Evolutionary conservation across 306 rosid species (phyloP).

Genomic region (Fagus crenata): DNA sequence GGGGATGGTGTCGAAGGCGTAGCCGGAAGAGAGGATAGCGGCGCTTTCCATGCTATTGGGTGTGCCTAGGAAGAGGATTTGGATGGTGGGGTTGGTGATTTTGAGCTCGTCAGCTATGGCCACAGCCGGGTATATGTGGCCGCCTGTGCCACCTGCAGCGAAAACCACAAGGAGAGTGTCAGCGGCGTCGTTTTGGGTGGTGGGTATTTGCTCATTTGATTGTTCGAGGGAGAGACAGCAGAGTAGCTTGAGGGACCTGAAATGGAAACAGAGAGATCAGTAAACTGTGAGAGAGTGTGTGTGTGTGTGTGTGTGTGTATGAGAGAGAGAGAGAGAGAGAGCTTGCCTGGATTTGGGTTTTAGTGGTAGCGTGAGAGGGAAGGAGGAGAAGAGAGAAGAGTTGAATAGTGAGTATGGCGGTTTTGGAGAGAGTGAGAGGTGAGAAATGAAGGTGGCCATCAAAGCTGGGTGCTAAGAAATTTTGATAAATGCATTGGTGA

Average conservation of each 20-base stretch:
- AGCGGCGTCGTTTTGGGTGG: slow-evolving; percentile 29
- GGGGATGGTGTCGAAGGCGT: slow-evolving; percentile 50
- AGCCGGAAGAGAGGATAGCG: slow-evolving; percentile 53
- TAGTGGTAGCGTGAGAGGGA: slow-evolving; percentile 10
- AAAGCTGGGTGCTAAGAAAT: slow-evolving; percentile 28
- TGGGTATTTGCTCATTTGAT: slow-evolving; percentile 24
- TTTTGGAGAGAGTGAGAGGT: slow-evolving; percentile 23
- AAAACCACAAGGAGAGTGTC: slow-evolving; percentile 54
- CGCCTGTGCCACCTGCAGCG: slow-evolving; percentile 72
- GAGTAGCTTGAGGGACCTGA: slow-evolving; percentile 35
- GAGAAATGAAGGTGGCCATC: slow-evolving; percentile 41
- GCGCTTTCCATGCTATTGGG: slow-evolving; percentile 65
- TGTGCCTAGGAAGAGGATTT: slow-evolving; percentile 61
- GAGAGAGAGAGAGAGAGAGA: slow-evolving; percentile 1
- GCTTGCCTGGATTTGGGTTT: slow-evolving; percentile 29
- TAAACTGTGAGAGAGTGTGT: slow-evolving; percentile 8
- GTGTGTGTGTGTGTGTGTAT: background rate
- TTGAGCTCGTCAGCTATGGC: slow-evolving; percentile 80
- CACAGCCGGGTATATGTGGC: slow-evolving; percentile 66
- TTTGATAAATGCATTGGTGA: slow-evolving; percentile 6
- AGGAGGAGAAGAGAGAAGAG: slow-evolving; percentile 18
- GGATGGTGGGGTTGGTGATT: slow-evolving; percentile 36
- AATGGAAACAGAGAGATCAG: slow-evolving; percentile 13
- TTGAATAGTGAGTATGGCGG: slow-evolving; percentile 14
- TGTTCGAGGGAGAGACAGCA: slow-evolving; percentile 38